Evolutionary conservation across 345 rosid species (phyloP).

Genomic region (Streptanthus diversifolius): DNA sequence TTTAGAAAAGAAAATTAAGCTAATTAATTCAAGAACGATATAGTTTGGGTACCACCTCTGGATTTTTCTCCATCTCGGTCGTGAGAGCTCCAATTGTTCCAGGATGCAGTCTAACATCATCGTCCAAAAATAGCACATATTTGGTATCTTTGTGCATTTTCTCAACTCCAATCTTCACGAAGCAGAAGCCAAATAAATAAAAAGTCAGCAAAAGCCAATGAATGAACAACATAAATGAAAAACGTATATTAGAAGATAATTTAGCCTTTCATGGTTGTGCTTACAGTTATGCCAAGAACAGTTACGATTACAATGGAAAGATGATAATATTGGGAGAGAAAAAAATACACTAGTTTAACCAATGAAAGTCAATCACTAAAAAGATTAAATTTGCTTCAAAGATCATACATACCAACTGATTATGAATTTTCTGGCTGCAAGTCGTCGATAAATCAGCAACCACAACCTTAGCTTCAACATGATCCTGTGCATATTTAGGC

Average conservation of each 20-base stretch:
- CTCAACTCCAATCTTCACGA: conserved; percentile 83
- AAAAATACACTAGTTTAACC: not conserved
- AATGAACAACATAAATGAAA: not conserved
- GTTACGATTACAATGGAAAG: not conserved
- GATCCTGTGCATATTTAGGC: conserved; percentile 52
- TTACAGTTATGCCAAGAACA: not conserved
- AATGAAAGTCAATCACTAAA: conserved; percentile 8
- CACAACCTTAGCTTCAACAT: conserved; percentile 65
- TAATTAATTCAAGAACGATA: not conserved
- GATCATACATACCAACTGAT: conserved; percentile 76
- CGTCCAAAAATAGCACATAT: conserved; percentile 90
- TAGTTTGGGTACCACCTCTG: conserved; percentile 55
- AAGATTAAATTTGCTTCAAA: conserved; percentile 1
- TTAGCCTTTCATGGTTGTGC: conserved; percentile 10
- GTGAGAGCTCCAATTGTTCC: conserved; percentile 95
- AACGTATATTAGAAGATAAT: not conserved
- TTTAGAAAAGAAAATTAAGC: not conserved
- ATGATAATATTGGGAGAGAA: not conserved
- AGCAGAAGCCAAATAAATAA: not conserved
- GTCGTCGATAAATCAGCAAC: conserved; percentile 90
- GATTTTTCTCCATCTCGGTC: conserved; percentile 86
- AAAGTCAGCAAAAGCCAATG: conserved; percentile 10
- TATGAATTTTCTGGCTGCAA: conserved; percentile 98
- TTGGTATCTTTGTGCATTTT: conserved; percentile 85
- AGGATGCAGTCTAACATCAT: conserved; percentile 97